These are phyloP conservation scores for Colletotrichum orchidophilum DNA, from an alignment of 2,329 filamentous ascomycete genomes.

Conservation along the genomic window DNA sequence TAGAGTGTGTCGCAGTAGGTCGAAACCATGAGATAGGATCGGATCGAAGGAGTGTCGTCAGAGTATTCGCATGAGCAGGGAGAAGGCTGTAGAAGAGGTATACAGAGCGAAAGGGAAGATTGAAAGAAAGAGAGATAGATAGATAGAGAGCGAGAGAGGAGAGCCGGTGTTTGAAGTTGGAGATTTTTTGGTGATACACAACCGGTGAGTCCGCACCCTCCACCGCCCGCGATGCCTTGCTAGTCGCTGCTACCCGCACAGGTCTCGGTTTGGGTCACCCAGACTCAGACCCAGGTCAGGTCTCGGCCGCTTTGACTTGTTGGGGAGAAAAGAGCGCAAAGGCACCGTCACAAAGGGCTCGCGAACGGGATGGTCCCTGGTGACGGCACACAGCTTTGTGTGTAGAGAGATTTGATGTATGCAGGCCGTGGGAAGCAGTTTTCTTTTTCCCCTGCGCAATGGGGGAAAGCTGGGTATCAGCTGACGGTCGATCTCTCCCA, in stretches of 20 bases:
- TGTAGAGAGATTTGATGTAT: neutral
- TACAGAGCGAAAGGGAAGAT: neutral
- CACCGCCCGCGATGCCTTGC: constrained; percentile 19
- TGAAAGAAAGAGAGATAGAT: neutral
- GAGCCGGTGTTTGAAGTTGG: constrained; percentile 9
- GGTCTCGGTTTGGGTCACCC: constrained; percentile 22
- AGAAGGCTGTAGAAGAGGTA: neutral
- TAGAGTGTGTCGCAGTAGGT: neutral
- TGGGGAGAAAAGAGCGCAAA: constrained; percentile 19
- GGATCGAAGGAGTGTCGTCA: neutral
- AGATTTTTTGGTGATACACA: constrained; percentile 31
- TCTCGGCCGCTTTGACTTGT: constrained; percentile 31
- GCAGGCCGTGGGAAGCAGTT: neutral
- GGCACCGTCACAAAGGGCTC: constrained; percentile 6
- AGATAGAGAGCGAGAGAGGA: no score
- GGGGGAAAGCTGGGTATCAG: constrained; percentile 23
- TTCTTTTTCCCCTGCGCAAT: constrained; percentile 8
- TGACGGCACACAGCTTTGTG: constrained; percentile 7
- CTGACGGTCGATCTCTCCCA: constrained; percentile 21
- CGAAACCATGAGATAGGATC: neutral
- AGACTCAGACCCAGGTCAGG: constrained; percentile 25
- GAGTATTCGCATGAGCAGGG: neutral
- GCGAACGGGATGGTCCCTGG: neutral
- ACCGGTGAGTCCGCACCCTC: constrained; percentile 28
- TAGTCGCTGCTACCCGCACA: constrained; percentile 19